phyloP scores from a whole-genome alignment of 148 eudicot genomes.

The Heliamphora exappendiculata region DNA sequence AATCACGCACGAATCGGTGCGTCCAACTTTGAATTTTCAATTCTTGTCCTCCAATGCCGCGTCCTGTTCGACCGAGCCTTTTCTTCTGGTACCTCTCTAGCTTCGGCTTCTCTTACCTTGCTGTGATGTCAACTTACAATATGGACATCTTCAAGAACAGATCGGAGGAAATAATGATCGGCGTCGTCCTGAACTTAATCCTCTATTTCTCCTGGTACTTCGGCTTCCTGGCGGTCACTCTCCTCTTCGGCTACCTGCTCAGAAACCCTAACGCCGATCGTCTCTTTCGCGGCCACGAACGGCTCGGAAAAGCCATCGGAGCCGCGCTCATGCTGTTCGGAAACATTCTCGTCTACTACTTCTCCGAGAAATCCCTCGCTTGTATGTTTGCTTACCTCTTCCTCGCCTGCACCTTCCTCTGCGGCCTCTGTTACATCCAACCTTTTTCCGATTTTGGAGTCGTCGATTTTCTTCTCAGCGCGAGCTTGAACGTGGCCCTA shows the following conservation, averaged over 20 bases:
- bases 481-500: neutral
- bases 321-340: neutral
- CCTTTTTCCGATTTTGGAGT: constrained; percentile 2
- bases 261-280: neutral
- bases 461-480: constrained; percentile 1
- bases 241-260: neutral
- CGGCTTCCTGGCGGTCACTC: neutral
- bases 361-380: neutral
- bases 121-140: neutral
- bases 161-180: neutral
- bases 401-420: neutral
- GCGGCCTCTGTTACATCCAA: neutral
- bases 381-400: neutral
- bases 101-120: neutral
- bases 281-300: neutral
- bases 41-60: neutral
- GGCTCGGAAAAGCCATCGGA: neutral
- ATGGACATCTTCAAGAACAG: neutral
- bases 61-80: neutral
- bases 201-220: no score
- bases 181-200: neutral
- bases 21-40: no score
- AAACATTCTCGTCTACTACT: neutral
- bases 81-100: neutral
- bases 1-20: no score